A percentile compares a stretch with the other conserved stretches of the same genome.
These are phyloP conservation scores for Monilinia laxa DNA, from an alignment of 2,329 filamentous ascomycete species.

Conservation along the genomic window DNA sequence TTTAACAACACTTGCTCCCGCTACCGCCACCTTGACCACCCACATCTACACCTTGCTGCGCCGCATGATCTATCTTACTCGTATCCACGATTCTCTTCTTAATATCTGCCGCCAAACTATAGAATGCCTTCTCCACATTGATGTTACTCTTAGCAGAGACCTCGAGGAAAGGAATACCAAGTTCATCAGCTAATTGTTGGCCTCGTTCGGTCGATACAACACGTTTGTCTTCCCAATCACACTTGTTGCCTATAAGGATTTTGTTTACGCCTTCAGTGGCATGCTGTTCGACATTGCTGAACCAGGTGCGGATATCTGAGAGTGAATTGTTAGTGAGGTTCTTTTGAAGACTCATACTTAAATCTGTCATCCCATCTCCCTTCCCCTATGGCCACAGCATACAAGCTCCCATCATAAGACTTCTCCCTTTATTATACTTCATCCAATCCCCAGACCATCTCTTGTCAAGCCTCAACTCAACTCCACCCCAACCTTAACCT, in stretches of 20 bases:
- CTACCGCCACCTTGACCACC: constrained; percentile 55
- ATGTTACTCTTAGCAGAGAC: constrained; percentile 99
- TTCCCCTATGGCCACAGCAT: neutral
- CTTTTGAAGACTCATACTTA: neutral
- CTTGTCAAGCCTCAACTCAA: neutral
- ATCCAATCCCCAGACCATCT: neutral
- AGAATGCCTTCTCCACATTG: constrained; percentile 99
- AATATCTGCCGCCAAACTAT: constrained; percentile 90
- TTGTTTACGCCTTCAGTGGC: constrained; percentile 99
- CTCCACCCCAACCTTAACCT: neutral
- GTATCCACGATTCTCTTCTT: constrained; percentile 98
- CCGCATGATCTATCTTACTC: constrained; percentile 69
- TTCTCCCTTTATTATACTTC: neutral
- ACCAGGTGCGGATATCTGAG: constrained; percentile 97
- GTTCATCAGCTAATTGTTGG: constrained; percentile 89
- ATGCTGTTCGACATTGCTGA: constrained; percentile 99
- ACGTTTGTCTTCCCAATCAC: constrained; percentile 99
- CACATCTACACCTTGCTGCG: constrained; percentile 64
- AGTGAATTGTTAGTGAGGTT: neutral
- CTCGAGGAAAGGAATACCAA: constrained; percentile 97
- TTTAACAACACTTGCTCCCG: constrained; percentile 76
- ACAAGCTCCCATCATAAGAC: neutral
- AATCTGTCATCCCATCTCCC: neutral
- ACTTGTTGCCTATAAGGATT: constrained; percentile 99
- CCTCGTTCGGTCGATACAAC: constrained; percentile 90